Base-by-base conservation (phyloP, 306 rosid genomes). In the Glycine soja region DNA sequence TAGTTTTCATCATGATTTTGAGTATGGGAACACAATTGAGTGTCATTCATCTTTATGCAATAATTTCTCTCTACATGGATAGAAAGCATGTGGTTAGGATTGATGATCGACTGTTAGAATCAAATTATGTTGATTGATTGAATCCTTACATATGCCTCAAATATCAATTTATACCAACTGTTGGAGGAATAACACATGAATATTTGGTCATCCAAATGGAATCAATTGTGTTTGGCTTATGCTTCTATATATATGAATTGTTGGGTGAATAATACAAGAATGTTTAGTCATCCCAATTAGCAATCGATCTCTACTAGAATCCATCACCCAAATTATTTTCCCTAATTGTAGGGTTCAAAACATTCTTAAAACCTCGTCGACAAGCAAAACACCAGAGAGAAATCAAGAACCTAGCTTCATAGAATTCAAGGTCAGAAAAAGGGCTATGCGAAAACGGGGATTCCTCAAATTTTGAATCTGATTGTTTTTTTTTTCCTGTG, bases 401-500 rank as follows among this genome's bases (percentile, higher is more conserved):
- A n/a, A n/a, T n/a, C n/a, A n/a, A n/a, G n/a, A n/a, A n/a, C n/a
- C n/a, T n/a, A n/a, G n/a, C n/a, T n/a, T n/a, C n/a, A n/a, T 32
- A 63, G 69, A 61, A 63, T 34, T 32, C 10, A 34, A 12, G 45
- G 45, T 34, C 46, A 36, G 52, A 47, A 62, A 34, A 62, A 30
- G 47, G 50, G 7, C 58, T 13, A 24, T 43, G 8, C 24, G 71
- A 48, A 76, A 63, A 64, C 50, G 6, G 3, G 64, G 64, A 32
- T 64, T 42, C 62, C n/a, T 38, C 10, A 16, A 63, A 76, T 63
- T 76, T 24, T 50, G 48, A 47, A 47, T 76, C 72, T 47, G 43
- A 10, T 51, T 65, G 53, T 76, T 76, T 14, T 43, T 50, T 40
- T 65, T 65, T 50, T 62, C 2, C 50, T 51, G 4, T 3, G 69